Evolutionary conservation across 805 yeast genomes (phyloP), one percentile per base, ranked within the genome.

Genomic region (Saturnispora diversa): DNA sequence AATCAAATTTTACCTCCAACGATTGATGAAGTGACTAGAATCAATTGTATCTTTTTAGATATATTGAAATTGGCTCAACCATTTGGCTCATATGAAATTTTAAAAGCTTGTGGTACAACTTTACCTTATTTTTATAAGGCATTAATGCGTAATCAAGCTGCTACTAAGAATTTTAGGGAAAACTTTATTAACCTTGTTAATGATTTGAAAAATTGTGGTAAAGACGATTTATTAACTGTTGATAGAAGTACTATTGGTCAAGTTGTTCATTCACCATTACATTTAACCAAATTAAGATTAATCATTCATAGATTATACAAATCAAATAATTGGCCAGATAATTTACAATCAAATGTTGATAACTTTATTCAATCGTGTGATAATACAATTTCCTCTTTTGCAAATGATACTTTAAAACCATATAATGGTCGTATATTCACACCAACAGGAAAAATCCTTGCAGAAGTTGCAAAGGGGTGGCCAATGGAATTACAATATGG

Each of bases 61-160:
- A 75, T 92, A 17, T 61, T 90, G 41, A 74, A 75, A 43, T 59
- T 71, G 12, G 90, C 97, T 0, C 53, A 65, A 2, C 75, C 79
- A 0, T 75, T 59, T 54, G 96, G 96, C 2, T 73, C 81, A 37
- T 69, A 72, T 38, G 97, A 90, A 58, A 68, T 85, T 3, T 59
- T 90, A 44, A 79, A 75, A 46, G 95, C 90, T 1, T 74, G 94
- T 54, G 92, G 87, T 3, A 70, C 76, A 38, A 78, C 92, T 0
- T 69, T 90, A 12, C 96, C 97, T 0, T 86, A 85, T 58, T 90
- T 87, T 57, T 90, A 84, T 63, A 84, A 87, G 54, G 95, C 97
- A 0, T 84, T 84, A 51, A 84, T 87, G 68, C 69, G 97, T 43
- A 97, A 90, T 59, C 95, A 88, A 59, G 95, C 96, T 7, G 95